Percentiles rank a stretch among this genome's conserved stretches.
phyloP scores from a whole-genome alignment of 176 grass and related monocot genomes.

The Pontederia crassipes region DNA sequence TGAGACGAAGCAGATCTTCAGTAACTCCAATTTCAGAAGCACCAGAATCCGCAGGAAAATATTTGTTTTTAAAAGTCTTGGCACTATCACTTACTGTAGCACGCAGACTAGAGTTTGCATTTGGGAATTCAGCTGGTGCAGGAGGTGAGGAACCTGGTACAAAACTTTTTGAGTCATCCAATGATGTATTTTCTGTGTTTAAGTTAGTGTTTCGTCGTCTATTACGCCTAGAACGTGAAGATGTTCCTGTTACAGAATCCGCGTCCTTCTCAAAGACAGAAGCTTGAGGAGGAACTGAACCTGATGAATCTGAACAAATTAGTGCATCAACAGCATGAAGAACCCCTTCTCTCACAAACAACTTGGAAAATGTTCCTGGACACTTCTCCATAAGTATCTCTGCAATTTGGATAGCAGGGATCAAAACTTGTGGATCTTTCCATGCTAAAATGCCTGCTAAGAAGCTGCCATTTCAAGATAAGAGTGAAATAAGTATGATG shows the following conservation, averaged over 20 bases:
- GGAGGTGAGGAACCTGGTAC: slow-evolving; percentile 23
- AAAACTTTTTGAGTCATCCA: slow-evolving; percentile 48
- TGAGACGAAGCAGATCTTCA: slow-evolving; percentile 62
- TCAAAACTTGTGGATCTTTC: slow-evolving; percentile 77
- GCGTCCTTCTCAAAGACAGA: slow-evolving; percentile 25
- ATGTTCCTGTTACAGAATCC: slow-evolving; percentile 25
- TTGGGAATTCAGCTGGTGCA: slow-evolving; percentile 26
- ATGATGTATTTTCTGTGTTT: slow-evolving; percentile 28
- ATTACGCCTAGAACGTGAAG: slow-evolving; percentile 57
- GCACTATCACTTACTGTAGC: slow-evolving; percentile 55
- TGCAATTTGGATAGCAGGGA: slow-evolving; percentile 81
- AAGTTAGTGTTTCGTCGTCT: slow-evolving; percentile 34
- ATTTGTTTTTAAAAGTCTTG: slow-evolving; percentile 71
- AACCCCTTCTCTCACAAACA: slow-evolving; percentile 93
- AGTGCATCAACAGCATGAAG: slow-evolving; percentile 76
- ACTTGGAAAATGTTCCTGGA: slow-evolving; percentile 64
- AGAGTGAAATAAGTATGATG: background rate
- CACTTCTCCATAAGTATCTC: slow-evolving; percentile 87
- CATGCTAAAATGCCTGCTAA: slow-evolving; percentile 79
- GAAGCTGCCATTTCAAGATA: slow-evolving; percentile 35
- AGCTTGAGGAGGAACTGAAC: slow-evolving; percentile 28
- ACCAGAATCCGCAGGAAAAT: slow-evolving; percentile 45
- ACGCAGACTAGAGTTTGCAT: slow-evolving; percentile 35
- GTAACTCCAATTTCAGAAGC: slow-evolving; percentile 52
- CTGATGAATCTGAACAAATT: slow-evolving; percentile 40